These are phyloP conservation scores for Solanum microdontum DNA, from an alignment of 257 asterid genomes.

Conservation along the genomic window DNA sequence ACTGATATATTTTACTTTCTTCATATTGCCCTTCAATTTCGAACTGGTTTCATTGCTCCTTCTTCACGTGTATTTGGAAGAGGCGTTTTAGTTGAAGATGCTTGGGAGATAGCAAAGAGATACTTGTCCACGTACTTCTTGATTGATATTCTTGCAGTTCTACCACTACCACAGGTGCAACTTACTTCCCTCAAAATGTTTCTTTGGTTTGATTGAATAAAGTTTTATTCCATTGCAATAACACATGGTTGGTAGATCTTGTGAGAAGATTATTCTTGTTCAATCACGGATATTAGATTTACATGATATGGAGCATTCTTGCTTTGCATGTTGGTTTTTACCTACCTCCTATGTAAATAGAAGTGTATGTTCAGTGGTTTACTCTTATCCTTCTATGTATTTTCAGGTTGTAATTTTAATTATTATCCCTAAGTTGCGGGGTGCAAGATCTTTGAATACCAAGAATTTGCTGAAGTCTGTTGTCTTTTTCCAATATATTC, in stretches of 20 bases:
- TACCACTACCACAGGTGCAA: slow-evolving; percentile 91
- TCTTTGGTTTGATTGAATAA: not conserved
- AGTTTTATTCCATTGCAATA: not conserved
- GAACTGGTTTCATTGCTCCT: slow-evolving; percentile 92
- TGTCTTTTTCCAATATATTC: slow-evolving; percentile 79
- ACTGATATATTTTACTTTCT: slow-evolving; percentile 80
- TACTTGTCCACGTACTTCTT: slow-evolving; percentile 71
- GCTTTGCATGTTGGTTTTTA: not conserved
- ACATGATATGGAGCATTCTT: not conserved
- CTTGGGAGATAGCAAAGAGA: slow-evolving; percentile 89
- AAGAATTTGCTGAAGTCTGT: slow-evolving; percentile 72
- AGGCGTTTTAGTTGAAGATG: slow-evolving; percentile 88
- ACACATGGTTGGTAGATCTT: not conserved
- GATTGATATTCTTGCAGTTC: slow-evolving; percentile 89
- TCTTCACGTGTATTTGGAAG: slow-evolving; percentile 95
- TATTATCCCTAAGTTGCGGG: slow-evolving; percentile 55
- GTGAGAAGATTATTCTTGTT: not conserved
- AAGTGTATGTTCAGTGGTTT: not conserved
- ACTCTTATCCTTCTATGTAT: not conserved
- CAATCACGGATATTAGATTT: not conserved
- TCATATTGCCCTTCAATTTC: slow-evolving; percentile 86
- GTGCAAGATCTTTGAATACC: slow-evolving; percentile 74
- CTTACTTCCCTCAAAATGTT: not conserved
- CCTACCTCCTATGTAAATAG: not conserved
- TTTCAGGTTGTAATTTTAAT: slow-evolving; percentile 64